Evolutionary conservation across 768 basidiomycete species (phyloP).

Genomic region (Rhodotorula kratochvilovae): DNA sequence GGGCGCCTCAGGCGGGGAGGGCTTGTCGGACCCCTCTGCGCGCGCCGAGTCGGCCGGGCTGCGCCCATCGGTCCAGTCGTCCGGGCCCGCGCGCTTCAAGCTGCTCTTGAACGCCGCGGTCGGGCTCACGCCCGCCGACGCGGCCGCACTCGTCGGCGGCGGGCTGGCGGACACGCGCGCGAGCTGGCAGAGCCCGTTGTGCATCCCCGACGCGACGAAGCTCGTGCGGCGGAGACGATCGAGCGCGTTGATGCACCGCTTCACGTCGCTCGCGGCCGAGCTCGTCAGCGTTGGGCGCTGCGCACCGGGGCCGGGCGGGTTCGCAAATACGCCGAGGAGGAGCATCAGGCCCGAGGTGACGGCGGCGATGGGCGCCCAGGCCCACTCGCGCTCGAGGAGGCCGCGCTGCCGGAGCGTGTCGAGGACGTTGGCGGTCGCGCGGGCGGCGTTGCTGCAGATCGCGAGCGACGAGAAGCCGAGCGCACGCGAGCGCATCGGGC

Average conservation of each 20-base stretch:
- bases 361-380: constrained; percentile 33
- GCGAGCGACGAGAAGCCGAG: constrained; percentile 61
- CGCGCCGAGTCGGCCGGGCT: background rate
- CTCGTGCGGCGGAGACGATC: constrained; percentile 45
- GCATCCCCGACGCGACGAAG: constrained; percentile 17
- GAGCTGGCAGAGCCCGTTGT: constrained; percentile 7
- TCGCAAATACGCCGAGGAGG: constrained; percentile 62
- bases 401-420: constrained; percentile 56
- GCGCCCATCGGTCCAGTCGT: constrained; percentile 18
- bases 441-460: constrained; percentile 75
- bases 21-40: background rate
- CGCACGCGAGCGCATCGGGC: constrained; percentile 17
- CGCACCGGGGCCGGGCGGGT: constrained; percentile 49
- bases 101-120: background rate
- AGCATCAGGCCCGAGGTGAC: constrained; percentile 59
- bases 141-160: background rate
- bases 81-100: constrained; percentile 18
- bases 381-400: constrained; percentile 23
- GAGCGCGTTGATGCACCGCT: constrained; percentile 58
- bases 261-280: constrained; percentile 60
- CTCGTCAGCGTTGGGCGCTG: constrained; percentile 35
- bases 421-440: constrained; percentile 67
- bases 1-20: background rate
- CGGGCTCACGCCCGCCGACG: too few species aligned
- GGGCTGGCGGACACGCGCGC: background rate